A percentile compares a stretch with the other conserved stretches of the same genome.
Conservation (phyloP, 2,329 filamentous ascomycete genomes). For the Thermomyces lanuginosus region DNA sequence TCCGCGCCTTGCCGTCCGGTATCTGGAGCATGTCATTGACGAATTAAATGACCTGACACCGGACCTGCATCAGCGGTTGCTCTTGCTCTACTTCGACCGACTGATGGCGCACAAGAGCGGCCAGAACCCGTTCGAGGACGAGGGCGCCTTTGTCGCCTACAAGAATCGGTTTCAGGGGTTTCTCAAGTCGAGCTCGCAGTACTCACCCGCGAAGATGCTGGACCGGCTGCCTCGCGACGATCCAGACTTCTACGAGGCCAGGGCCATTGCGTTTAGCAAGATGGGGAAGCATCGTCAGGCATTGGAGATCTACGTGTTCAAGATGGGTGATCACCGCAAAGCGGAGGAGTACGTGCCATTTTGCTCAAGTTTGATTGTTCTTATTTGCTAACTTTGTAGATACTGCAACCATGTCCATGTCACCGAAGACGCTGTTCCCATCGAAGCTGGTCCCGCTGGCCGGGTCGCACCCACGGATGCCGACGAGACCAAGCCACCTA, state of each 20-base stretch:
- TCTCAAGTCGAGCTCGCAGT: constrained; percentile 58
- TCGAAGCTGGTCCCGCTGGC: constrained; percentile 17
- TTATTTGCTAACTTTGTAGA: constrained; percentile 24
- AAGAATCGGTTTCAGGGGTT: constrained; percentile 57
- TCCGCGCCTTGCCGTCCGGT: constrained; percentile 54
- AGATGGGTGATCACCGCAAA: constrained; percentile 69
- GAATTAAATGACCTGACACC: constrained; percentile 73
- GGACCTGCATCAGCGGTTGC: constrained; percentile 71
- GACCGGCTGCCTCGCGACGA: constrained; percentile 65
- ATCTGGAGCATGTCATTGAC: constrained; percentile 78
- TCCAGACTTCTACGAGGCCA: constrained; percentile 69
- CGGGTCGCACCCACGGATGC: constrained; percentile 30
- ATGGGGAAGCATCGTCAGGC: constrained; percentile 94
- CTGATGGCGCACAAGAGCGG: constrained; percentile 27
- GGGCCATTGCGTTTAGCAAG: constrained; percentile 79
- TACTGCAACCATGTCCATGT: constrained; percentile 82
- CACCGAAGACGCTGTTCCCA: constrained; percentile 32
- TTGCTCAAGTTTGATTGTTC: constrained; percentile 8
- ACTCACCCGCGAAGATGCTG: constrained; percentile 65
- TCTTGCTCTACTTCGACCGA: constrained; percentile 51
- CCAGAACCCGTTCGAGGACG: constrained; percentile 19
- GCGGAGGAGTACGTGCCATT: constrained; percentile 62
- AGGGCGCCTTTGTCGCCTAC: constrained; percentile 39
- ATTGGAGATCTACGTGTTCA: constrained; percentile 94
- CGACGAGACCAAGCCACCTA: constrained; percentile 50